Percentiles rank a stretch among this genome's conserved stretches.
These are phyloP conservation scores for Leishmania braziliensis DNA, from an alignment of 208 protist species.

Conservation along the genomic window DNA sequence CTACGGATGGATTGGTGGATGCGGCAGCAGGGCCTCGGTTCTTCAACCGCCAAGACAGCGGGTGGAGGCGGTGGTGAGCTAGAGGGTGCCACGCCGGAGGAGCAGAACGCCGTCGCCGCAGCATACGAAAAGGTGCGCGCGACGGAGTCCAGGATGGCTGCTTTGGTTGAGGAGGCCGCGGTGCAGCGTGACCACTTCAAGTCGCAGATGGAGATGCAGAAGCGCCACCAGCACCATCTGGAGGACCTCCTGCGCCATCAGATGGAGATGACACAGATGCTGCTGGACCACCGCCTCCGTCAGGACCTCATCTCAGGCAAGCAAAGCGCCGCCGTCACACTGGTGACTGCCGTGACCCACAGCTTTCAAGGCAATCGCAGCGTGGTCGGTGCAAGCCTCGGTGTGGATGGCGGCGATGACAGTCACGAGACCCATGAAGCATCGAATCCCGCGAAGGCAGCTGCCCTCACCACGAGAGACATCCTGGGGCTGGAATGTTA, in stretches of 20 bases:
- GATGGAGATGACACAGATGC: constrained; percentile 59
- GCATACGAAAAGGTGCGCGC: constrained; percentile 71
- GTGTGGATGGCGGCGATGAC: neutral
- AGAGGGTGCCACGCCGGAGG: constrained; percentile 20
- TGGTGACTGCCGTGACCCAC: neutral
- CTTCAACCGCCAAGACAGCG: neutral
- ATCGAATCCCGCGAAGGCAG: no score
- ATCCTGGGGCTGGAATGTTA: constrained; percentile 6
- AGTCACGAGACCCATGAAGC: neutral
- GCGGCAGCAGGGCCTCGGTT: constrained; percentile 4
- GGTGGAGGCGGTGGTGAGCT: neutral
- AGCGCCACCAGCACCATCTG: constrained; percentile 47
- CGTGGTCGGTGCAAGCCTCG: neutral
- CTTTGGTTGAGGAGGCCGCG: constrained; percentile 70
- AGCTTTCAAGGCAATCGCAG: neutral
- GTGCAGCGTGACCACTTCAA: constrained; percentile 78
- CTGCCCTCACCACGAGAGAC: neutral
- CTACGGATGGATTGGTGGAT: constrained; percentile 8
- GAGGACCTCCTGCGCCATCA: constrained; percentile 75
- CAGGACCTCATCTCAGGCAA: constrained; percentile 15
- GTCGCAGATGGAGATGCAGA: constrained; percentile 54
- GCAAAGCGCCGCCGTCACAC: neutral
- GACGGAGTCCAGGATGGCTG: constrained; percentile 73
- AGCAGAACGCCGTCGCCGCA: constrained; percentile 48
- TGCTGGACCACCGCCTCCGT: constrained; percentile 33